Percentiles rank a stretch among this genome's conserved stretches.
These are phyloP conservation scores for Globisporangium takayamanum DNA, from an alignment of 352 stramenopile genomes.

Conservation along the genomic window DNA sequence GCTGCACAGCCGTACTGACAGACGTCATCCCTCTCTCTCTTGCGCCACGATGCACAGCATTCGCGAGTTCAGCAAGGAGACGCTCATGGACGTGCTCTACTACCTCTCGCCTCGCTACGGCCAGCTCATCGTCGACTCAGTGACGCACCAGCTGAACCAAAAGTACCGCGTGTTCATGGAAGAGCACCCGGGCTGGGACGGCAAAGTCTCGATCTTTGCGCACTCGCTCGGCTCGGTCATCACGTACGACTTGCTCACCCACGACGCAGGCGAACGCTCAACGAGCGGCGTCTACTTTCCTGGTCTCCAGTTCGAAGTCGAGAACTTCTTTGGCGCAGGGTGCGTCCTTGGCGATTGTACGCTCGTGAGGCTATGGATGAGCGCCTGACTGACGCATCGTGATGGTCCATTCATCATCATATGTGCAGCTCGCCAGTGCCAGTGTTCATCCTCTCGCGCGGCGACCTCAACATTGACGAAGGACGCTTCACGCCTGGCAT, in stretches of 20 bases:
- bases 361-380: background rate
- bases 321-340: conserved; percentile 84
- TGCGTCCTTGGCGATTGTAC: conserved; percentile 17
- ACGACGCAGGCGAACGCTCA: conserved; percentile 52
- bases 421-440: conserved; percentile 61
- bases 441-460: conserved; percentile 78
- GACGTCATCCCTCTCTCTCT: background rate
- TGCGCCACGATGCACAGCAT: conserved; percentile 36
- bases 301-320: conserved; percentile 78
- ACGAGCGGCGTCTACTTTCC: conserved; percentile 69
- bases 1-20: background rate
- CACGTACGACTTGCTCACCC: conserved; percentile 88
- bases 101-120: conserved; percentile 89
- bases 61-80: conserved; percentile 92
- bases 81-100: conserved; percentile 92
- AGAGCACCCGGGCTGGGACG: conserved; percentile 81
- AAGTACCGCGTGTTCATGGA: conserved; percentile 90
- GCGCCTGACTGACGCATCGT: background rate
- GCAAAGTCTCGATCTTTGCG: conserved; percentile 86
- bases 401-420: too few relatives aligned
- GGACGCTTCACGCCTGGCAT: conserved; percentile 75
- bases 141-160: conserved; percentile 83
- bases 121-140: conserved; percentile 89
- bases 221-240: conserved; percentile 90
- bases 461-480: conserved; percentile 69